phyloP scores from a whole-genome alignment of 140 eudicot species.

The Anethum foeniculum region DNA sequence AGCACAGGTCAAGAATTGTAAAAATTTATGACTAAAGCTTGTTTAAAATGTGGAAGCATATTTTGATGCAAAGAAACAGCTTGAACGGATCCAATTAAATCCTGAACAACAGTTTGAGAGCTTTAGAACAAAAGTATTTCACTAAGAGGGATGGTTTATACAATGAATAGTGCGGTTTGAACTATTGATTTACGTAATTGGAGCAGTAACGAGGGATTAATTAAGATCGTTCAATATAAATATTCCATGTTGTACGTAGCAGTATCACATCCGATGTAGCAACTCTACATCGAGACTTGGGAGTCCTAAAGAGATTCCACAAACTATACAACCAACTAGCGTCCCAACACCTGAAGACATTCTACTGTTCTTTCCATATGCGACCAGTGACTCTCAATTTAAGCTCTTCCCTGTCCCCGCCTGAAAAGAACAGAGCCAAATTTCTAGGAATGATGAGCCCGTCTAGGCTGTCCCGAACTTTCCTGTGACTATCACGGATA shows the following conservation, averaged over 20 bases:
- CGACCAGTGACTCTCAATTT: conserved; percentile 27
- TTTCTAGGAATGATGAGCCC: conserved; percentile 25
- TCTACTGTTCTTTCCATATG: conserved; percentile 29
- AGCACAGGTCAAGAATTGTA: no score
- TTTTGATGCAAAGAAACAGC: no score
- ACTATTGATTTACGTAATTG: no score
- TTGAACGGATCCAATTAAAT: no score
- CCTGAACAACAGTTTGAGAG: no score
- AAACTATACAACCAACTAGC: neutral
- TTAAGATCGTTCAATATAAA: neutral
- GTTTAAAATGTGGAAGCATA: neutral
- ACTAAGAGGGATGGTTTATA: neutral
- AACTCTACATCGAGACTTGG: neutral
- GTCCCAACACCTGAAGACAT: neutral
- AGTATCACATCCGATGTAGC: neutral
- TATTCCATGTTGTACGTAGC: neutral
- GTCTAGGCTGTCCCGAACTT: conserved; percentile 26
- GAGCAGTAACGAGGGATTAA: no score
- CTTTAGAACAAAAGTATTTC: neutral
- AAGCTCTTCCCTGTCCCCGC: conserved; percentile 26
- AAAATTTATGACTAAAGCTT: neutral
- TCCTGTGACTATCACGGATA: conserved; percentile 28
- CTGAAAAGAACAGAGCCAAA: conserved; percentile 29
- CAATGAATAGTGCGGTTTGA: no score
- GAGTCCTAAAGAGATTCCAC: conserved; percentile 2